Percentiles rank a stretch among this genome's conserved stretches.
Evolutionary conservation across 345 rosid genomes (phyloP).

Genomic region (Populus tremula): DNA sequence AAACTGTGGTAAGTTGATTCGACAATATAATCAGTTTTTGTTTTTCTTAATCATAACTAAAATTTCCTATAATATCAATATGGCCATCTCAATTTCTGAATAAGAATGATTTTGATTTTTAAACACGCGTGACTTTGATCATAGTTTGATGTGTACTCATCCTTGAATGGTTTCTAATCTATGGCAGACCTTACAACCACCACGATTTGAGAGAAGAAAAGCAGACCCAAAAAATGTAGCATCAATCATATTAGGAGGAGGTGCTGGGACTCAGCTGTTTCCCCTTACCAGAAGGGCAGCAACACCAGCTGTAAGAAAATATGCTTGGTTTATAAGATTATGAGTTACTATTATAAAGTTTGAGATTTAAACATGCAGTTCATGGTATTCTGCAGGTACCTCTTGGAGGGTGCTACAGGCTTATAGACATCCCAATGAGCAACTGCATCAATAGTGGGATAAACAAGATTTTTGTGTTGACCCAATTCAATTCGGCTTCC

Average conservation of each 20-base stretch:
- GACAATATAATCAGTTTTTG: neutral
- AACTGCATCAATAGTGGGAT: constrained; percentile 92
- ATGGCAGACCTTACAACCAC: constrained; percentile 48
- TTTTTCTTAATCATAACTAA: neutral
- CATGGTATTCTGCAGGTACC: constrained; percentile 57
- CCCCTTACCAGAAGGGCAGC: constrained; percentile 92
- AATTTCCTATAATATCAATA: neutral
- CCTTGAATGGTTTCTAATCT: neutral
- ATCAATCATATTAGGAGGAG: constrained; percentile 89
- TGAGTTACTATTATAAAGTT: neutral
- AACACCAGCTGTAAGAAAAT: constrained; percentile 78
- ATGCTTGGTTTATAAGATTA: neutral
- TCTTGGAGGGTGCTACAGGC: constrained; percentile 90
- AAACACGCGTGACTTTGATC: neutral
- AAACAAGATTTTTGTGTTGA: constrained; percentile 87
- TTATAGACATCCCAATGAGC: constrained; percentile 97
- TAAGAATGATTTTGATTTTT: neutral
- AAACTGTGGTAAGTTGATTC: constrained; percentile 48
- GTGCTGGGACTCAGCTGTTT: constrained; percentile 83
- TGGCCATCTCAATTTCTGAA: neutral
- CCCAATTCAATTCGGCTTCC: constrained; percentile 94
- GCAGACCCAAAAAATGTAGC: constrained; percentile 87
- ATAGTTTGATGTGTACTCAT: neutral
- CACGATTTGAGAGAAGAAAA: constrained; percentile 46
- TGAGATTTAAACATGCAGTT: constrained; percentile 4